These are phyloP conservation scores for Dacryopinax spathularia DNA, from an alignment of 768 basidiomycete species.

Conservation along the genomic window DNA sequence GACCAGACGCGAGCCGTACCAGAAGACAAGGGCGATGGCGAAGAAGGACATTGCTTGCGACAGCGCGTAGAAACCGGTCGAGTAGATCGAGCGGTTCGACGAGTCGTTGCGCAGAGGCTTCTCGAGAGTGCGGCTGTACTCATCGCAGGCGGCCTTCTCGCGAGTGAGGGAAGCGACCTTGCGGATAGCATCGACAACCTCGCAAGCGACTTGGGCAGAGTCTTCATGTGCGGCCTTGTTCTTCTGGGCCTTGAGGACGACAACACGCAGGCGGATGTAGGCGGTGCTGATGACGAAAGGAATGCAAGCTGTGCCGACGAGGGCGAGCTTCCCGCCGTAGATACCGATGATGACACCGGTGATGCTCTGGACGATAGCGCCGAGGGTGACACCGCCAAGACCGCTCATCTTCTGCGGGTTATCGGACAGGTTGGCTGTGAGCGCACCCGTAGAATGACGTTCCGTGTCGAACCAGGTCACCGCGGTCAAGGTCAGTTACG, in stretches of 20 bases:
- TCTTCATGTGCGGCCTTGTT: constrained; percentile 28
- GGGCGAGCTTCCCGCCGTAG: constrained; percentile 19
- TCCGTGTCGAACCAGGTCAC: constrained; percentile 81
- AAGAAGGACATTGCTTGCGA: constrained; percentile 26
- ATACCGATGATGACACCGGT: constrained; percentile 18
- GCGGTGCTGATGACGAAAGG: constrained; percentile 46
- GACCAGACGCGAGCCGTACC: constrained; percentile 11
- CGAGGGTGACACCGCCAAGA: constrained; percentile 25
- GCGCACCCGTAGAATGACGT: constrained; percentile 40
- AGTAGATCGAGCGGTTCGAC: constrained; percentile 19
- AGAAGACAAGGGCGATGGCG: constrained; percentile 26
- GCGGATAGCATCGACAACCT: constrained; percentile 29
- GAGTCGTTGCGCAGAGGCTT: constrained; percentile 23
- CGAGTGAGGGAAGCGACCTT: constrained; percentile 30
- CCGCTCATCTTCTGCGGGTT: constrained; percentile 28
- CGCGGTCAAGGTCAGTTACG: not conserved
- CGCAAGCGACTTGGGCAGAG: constrained; percentile 30
- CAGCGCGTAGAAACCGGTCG: constrained; percentile 22
- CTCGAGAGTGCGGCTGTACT: constrained; percentile 20
- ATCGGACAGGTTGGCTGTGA: constrained; percentile 27
- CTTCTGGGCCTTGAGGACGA: constrained; percentile 29
- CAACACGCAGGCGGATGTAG: constrained; percentile 28
- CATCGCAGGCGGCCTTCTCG: constrained; percentile 25
- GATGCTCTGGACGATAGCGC: constrained; percentile 26
- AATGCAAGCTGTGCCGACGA: constrained; percentile 43